These are phyloP conservation scores for Trametes hirsuta DNA, from an alignment of 1,284 basidiomycete genomes.

Conservation along the genomic window DNA sequence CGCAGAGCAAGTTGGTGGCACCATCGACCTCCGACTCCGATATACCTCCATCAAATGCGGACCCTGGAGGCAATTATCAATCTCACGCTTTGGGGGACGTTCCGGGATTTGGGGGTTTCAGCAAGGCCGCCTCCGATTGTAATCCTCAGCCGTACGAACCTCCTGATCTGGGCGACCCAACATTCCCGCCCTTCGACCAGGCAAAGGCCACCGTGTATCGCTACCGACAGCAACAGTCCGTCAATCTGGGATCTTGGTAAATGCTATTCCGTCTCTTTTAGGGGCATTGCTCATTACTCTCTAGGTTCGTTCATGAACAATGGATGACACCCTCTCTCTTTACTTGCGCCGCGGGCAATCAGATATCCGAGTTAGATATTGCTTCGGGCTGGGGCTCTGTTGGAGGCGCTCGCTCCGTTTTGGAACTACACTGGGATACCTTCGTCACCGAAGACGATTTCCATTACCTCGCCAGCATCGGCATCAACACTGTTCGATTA, in stretches of 20 bases:
- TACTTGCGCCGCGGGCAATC: conserved; percentile 57
- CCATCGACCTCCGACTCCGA: neutral
- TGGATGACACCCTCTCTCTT: conserved; percentile 82
- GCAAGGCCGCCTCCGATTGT: conserved; percentile 28
- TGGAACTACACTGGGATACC: conserved; percentile 82
- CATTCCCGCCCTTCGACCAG: conserved; percentile 54
- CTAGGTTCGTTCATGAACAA: conserved; percentile 76
- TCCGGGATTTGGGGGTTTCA: neutral
- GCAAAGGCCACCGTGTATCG: conserved; percentile 54
- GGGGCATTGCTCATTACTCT: neutral
- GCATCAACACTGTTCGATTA: conserved; percentile 75
- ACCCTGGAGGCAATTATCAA: neutral
- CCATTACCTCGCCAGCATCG: conserved; percentile 58
- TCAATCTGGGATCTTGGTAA: conserved; percentile 70
- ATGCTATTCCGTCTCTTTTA: conserved; percentile 10
- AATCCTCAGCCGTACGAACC: conserved; percentile 42
- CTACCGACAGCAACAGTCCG: conserved; percentile 66
- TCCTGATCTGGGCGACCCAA: conserved; percentile 38
- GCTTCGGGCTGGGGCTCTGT: conserved; percentile 54
- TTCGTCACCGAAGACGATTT: conserved; percentile 74
- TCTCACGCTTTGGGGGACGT: neutral
- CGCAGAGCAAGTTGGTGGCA: neutral
- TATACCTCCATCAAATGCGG: no score
- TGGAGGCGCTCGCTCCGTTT: conserved; percentile 50
- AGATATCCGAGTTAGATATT: conserved; percentile 61